Conservation (phyloP, 768 basidiomycete species). For the Termitomyces titanicus region DNA sequence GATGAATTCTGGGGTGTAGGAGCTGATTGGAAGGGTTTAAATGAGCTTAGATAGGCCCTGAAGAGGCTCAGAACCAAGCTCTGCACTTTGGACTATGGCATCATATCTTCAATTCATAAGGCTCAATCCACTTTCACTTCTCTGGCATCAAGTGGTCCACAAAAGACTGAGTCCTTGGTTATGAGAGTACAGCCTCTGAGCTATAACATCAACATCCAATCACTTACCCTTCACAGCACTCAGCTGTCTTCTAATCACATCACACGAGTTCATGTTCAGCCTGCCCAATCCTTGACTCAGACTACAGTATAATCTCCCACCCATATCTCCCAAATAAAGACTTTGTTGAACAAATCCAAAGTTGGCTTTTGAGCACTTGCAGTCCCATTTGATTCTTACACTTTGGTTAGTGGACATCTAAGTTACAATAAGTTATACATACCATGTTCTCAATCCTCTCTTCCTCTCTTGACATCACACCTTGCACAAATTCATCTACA, state of each 20-base stretch:
- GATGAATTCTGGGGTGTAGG: conserved; percentile 82
- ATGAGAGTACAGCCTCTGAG: conserved; percentile 15
- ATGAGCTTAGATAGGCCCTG: conserved; percentile 72
- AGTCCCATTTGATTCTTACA: too few species aligned
- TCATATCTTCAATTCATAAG: not conserved
- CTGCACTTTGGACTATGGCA: conserved; percentile 20
- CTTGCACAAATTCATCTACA: conserved; percentile 90
- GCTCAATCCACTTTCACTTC: not conserved
- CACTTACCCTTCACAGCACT: not conserved
- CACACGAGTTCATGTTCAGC: not conserved
- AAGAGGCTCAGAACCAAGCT: conserved; percentile 57
- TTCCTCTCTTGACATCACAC: too few species aligned
- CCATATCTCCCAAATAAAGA: not conserved
- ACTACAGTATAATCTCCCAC: not conserved
- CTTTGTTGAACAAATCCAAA: too few species aligned
- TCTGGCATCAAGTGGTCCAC: not conserved
- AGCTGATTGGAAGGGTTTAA: conserved; percentile 59
- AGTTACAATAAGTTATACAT: too few species aligned
- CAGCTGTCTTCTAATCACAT: not conserved
- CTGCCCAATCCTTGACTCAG: not conserved
- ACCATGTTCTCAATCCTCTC: too few species aligned
- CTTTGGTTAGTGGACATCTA: too few species aligned
- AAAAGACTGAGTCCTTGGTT: conserved; percentile 25
- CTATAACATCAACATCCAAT: not conserved
- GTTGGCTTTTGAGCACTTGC: too few species aligned